Evolutionary conservation across 2,329 filamentous ascomycete genomes (phyloP), one percentile per base, ranked within the genome.

Genomic region (Cephalotrichum gorgonifer): DNA sequence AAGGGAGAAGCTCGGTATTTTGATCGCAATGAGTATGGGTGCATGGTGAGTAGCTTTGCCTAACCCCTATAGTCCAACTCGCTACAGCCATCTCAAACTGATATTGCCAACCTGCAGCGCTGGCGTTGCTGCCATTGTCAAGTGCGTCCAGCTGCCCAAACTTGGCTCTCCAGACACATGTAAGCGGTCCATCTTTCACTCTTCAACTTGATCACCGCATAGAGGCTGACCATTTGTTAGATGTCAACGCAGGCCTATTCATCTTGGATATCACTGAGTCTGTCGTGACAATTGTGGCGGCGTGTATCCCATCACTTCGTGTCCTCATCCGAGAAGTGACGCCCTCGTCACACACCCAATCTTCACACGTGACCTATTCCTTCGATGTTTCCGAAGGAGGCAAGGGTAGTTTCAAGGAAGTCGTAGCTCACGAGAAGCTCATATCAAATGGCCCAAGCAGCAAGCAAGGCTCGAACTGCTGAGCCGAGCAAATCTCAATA

Each of bases 21-120:
- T 55, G 11, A 39, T 54, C 3, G 58, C 56, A 6, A 58, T 61
- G 50, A 58, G 55, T 44, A 49, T 60, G 48, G 57, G 59, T 25
- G 42, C 59, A 17, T 55, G 57, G 57, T 59, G 52, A 53, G 57
- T 54, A 25, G 8, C 28, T 6, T 30, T 12, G 28, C 12, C 28
- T 28, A 7, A 20, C 28, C 11, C 28, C n/a, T n/a, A n/a, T 23
- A 8, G 26, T 31, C 15, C n/a, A 4, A 35, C 26, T 3, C 8
- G 15, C 12, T 12, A 5, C 9, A 23, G 3, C 14, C 5, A 17
- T 15, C n/a, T n/a, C n/a, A n/a, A n/a, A n/a, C 12, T 4, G 6
- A 17, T 47, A 44, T 31, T 52, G 44, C n/a, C n/a, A 15, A 22
- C 6, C 3, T 31, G 22, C 17, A 55, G 54, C 6, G 54, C 54